These are phyloP conservation scores for Podospora sp. DNA, from an alignment of 495 filamentous ascomycete species.

Conservation along the genomic window DNA sequence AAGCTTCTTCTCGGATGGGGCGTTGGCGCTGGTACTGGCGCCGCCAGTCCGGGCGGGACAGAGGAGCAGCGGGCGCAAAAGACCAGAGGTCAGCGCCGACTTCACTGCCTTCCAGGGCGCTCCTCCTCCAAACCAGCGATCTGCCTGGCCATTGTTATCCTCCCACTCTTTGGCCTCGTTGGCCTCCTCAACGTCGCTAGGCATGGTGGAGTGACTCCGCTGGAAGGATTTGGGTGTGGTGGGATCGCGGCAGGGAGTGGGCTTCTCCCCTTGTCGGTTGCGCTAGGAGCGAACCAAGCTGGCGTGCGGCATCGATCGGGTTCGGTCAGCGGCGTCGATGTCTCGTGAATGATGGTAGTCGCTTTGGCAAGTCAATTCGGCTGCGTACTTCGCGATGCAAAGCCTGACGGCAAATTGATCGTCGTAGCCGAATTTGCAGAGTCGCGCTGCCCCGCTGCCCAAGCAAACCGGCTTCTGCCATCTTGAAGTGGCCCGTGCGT, in stretches of 20 bases:
- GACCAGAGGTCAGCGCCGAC: slow-evolving; percentile 2
- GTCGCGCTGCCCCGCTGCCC: not conserved
- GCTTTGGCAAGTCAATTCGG: not conserved
- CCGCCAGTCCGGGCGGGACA: not conserved
- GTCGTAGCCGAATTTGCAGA: not conserved
- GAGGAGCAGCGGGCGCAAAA: slow-evolving; percentile 20
- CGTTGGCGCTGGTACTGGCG: not conserved
- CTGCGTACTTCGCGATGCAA: not conserved
- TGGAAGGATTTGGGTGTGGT: not conserved
- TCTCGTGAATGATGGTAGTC: not conserved
- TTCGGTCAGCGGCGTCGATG: not conserved
- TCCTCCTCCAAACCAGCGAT: not conserved
- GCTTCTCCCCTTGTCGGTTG: not conserved
- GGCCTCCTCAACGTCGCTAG: slow-evolving; percentile 12
- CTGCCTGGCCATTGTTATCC: slow-evolving; percentile 18
- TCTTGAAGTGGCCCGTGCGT: slow-evolving; percentile 1
- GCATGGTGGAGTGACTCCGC: not conserved
- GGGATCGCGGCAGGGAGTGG: not conserved
- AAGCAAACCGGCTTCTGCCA: not conserved
- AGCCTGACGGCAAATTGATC: not conserved
- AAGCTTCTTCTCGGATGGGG: slow-evolving; percentile 30
- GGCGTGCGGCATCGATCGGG: not conserved
- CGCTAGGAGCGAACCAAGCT: not conserved
- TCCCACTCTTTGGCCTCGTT: slow-evolving; percentile 23
- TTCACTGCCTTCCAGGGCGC: slow-evolving; percentile 20